Evolutionary conservation across 176 grass and related monocot species (phyloP), one percentile per base, ranked within the genome.

Genomic region (Carex scoparia): DNA sequence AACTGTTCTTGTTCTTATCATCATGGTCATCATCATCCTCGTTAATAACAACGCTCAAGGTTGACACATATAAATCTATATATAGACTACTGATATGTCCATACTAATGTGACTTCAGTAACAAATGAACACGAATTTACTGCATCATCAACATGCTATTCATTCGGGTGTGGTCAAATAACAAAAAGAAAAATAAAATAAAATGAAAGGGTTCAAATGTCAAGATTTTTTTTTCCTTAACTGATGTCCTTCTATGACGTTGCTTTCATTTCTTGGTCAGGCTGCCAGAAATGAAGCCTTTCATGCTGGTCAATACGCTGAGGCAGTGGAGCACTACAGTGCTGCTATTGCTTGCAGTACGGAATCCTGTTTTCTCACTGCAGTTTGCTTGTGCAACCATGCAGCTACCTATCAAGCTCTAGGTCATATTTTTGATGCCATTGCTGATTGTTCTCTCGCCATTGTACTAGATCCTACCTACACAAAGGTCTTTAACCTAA

Each of bases 381-480:
- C 95, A 67, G 70, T 98, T 56, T 94, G 92, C 83, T 90, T 95
- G 86, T 91, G 89, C 84, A 98, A 98, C 79, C 93, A 91, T 64
- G 93, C 95, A 65, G 91, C 95, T 55, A 88, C 95, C 69, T 93
- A 91, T 84, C 95, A 95, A 90, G 91, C 89, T 78, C 83, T 92
- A n/a, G 88, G 86, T 11, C 95, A 95, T 76, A 92, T 95, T 85
- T 86, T 91, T 55, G 93, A 95, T 88, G 91, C 95, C 71, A 90
- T 98, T 81, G 93, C 95, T 59, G 95, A 98, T 90, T 98, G 93
- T 65, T 95, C 91, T 6, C 76, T 98, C 23, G 89, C 95, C 82
- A 90, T 98, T 83, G 91, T 88, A 59, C 87, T 98, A 72, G 88
- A 95, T 76, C 32, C 88, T 64, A 89, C 68, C 80, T 92, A 93